phyloP scores from a whole-genome alignment of 1,284 basidiomycete species.

The Hypsizygus ulmarius region DNA sequence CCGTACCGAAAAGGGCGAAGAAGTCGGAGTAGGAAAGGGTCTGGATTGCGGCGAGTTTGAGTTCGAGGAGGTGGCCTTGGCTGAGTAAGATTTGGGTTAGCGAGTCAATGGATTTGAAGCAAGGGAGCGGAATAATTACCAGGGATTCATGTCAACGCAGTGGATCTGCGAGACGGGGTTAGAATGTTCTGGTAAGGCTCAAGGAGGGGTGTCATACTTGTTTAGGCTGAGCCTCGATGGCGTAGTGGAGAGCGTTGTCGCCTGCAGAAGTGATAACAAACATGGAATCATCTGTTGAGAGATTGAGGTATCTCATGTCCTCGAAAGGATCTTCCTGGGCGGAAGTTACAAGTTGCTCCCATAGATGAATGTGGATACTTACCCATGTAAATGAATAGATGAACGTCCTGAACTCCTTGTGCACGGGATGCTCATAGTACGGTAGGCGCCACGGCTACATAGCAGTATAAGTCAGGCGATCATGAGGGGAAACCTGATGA shows the following conservation, averaged over 20 bases:
- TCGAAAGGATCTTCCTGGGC: conserved; percentile 71
- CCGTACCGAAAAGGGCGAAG: conserved; percentile 74
- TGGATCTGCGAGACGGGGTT: conserved; percentile 48
- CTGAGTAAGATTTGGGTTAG: conserved; percentile 23
- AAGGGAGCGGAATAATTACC: conserved; percentile 31
- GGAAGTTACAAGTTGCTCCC: not conserved
- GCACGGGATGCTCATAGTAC: conserved; percentile 71
- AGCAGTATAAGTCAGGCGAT: conserved; percentile 1
- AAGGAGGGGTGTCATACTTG: conserved; percentile 31
- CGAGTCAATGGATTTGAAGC: not conserved
- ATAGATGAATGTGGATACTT: not conserved
- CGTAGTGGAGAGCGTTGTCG: conserved; percentile 83
- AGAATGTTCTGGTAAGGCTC: not conserved
- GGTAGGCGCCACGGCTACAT: conserved; percentile 72
- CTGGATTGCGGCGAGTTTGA: conserved; percentile 72
- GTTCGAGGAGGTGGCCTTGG: conserved; percentile 78
- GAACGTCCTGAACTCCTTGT: conserved; percentile 76
- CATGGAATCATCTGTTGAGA: conserved; percentile 66
- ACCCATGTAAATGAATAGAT: conserved; percentile 77
- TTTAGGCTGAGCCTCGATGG: conserved; percentile 61
- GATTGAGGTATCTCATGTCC: conserved; percentile 68
- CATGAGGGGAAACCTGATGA: not conserved
- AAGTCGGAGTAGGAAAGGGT: conserved; percentile 67
- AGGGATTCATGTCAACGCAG: conserved; percentile 73
- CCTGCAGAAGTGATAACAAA: conserved; percentile 80